Evolutionary conservation across 2,329 filamentous ascomycete genomes (phyloP), one percentile per base, ranked within the genome.

Genomic region (Verticillium nonalfalfae): DNA sequence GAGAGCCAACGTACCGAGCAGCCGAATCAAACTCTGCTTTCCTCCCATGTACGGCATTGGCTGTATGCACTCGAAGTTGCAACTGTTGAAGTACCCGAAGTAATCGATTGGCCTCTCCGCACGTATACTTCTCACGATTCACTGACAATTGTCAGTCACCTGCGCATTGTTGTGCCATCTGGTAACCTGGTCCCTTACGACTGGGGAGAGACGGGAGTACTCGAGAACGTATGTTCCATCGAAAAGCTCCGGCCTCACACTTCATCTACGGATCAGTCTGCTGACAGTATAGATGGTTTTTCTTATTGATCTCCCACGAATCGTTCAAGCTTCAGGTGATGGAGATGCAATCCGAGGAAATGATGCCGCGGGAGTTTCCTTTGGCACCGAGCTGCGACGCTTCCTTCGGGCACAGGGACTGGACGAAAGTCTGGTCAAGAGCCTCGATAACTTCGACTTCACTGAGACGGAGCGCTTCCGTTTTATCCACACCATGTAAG

Each of bases 21-120:
- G 82, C 58, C 67, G 74, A 40, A 80, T 96, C 60, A 84, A 84
- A 21, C 88, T 88, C 60, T 93, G 91, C 71, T 97, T 98, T 70
- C 94, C 94, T 15, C 83, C 84, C 2, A 94, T 97, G 90, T 79
- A 85, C 50, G 84, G 86, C 1, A 79, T 84, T 6, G 89, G 87
- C 31, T 87, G 83, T 68, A 97, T 98, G 93, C 95, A 98, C 74
- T 96, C 92, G 58, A 98, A 99, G 72, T 79, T 98, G 54, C 93
- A 96, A 83, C 76, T 98, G 1, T 81, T 98, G n/a, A 94, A 93
- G 68, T 91, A 59, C 56, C 56, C 61, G 45, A 59, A 61, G 64
- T 62, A 57, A 57, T 55, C 10, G 11, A 56, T 4, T 5, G n/a
- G 15, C 31, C 31, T 11, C 9, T n/a, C 26, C 26, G 26, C 26